Conservation (phyloP, 768 basidiomycete species). For the Serendipita vermifera region DNA sequence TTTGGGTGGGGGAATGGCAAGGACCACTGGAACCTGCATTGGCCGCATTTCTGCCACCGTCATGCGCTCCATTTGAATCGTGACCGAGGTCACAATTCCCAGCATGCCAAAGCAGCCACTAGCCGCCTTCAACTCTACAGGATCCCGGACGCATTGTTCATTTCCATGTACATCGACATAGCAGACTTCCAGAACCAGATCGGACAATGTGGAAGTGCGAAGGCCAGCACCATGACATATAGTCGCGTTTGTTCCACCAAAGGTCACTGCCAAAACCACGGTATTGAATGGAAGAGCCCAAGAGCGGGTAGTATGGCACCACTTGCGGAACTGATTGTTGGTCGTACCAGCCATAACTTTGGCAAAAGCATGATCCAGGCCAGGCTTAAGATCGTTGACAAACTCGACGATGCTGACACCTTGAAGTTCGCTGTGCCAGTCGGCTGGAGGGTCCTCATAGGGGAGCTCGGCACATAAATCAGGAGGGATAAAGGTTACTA, state of each 20-base stretch:
- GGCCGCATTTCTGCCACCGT: slow-evolving; percentile 19
- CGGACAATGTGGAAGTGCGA: slow-evolving; percentile 19
- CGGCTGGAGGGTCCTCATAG: slow-evolving; percentile 2
- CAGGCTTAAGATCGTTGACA: not conserved
- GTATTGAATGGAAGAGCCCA: slow-evolving; percentile 20
- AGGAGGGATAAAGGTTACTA: slow-evolving; percentile 9
- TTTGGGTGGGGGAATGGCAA: slow-evolving; percentile 21
- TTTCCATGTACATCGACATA: slow-evolving; percentile 22
- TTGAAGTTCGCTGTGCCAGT: slow-evolving; percentile 9
- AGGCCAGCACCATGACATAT: slow-evolving; percentile 23
- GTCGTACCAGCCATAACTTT: slow-evolving; percentile 19
- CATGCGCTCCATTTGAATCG: slow-evolving; percentile 22
- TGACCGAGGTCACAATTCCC: slow-evolving; percentile 21
- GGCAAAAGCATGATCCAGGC: slow-evolving; percentile 7
- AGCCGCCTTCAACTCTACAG: slow-evolving; percentile 20
- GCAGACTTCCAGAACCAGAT: slow-evolving; percentile 19
- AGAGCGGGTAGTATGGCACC: slow-evolving; percentile 17
- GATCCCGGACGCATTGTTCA: slow-evolving; percentile 16
- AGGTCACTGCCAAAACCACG: slow-evolving; percentile 24
- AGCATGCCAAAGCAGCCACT: slow-evolving; percentile 22
- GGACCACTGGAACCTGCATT: slow-evolving; percentile 16
- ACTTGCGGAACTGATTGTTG: slow-evolving; percentile 22
- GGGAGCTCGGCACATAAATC: slow-evolving; percentile 4
- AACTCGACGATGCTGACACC: not conserved
- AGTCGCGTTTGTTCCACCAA: slow-evolving; percentile 21